A percentile compares a stretch with the other conserved stretches of the same genome.
phyloP scores from a whole-genome alignment of 2,329 filamentous ascomycete genomes.

The Colletotrichum sp. region DNA sequence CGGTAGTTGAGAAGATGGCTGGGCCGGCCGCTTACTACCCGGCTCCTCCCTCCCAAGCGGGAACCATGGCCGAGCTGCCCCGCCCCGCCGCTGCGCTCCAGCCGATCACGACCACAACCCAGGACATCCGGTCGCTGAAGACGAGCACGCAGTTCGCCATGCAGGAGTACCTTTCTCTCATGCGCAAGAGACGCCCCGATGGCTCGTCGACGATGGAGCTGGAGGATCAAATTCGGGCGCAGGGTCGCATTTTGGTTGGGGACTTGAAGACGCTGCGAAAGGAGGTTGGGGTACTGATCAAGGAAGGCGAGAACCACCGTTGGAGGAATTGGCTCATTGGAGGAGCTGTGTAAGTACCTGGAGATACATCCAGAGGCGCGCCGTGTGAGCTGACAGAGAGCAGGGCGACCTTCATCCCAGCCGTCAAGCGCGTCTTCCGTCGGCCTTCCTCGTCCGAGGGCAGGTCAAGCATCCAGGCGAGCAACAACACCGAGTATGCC shows the following conservation, averaged over 20 bases:
- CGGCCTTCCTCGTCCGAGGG: constrained; percentile 43
- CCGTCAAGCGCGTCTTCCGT: constrained; percentile 57
- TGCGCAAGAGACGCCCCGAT: constrained; percentile 32
- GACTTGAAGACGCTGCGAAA: constrained; percentile 50
- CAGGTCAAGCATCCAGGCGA: constrained; percentile 24
- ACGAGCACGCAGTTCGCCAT: constrained; percentile 40
- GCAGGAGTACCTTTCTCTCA: constrained; percentile 38
- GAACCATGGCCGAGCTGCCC: not conserved
- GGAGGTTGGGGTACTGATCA: constrained; percentile 48
- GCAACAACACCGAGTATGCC: constrained; percentile 64
- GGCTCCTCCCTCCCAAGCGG: not conserved
- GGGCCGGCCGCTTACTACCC: constrained; percentile 8
- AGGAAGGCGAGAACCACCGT: constrained; percentile 50
- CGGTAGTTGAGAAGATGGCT: constrained; percentile 1
- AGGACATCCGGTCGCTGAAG: constrained; percentile 36
- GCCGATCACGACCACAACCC: constrained; percentile 22
- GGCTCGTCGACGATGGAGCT: constrained; percentile 38
- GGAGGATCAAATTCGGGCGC: constrained; percentile 46
- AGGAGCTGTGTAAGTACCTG: constrained; percentile 50
- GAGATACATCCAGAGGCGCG: too few relatives aligned
- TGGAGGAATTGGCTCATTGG: constrained; percentile 60
- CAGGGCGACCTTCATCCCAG: constrained; percentile 57
- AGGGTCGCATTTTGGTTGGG: constrained; percentile 45
- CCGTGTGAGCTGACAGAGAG: not conserved
- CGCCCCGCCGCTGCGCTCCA: constrained; percentile 6